Conservation (phyloP, 1,284 basidiomycete genomes). For the Wolfiporia cocos region DNA sequence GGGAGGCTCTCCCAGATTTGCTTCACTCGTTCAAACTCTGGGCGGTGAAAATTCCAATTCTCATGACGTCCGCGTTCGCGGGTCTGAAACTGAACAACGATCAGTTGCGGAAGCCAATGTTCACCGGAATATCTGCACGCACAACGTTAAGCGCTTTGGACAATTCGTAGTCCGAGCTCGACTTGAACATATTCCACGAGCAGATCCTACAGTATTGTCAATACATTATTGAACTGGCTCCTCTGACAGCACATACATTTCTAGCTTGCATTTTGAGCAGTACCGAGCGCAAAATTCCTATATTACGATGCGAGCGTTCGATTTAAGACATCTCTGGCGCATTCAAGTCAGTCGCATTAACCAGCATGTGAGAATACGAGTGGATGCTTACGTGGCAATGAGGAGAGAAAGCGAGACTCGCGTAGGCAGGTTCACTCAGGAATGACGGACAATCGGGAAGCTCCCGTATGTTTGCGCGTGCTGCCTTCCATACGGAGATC, state of each 20-base stretch:
- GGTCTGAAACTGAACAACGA: no score
- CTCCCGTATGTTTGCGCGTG: conserved; percentile 9
- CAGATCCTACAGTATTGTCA: neutral
- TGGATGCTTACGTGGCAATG: conserved; percentile 23
- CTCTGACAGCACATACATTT: neutral
- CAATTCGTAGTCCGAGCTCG: neutral
- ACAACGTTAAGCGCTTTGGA: neutral
- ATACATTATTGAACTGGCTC: neutral
- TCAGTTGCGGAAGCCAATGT: no score
- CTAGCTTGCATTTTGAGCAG: conserved; percentile 3
- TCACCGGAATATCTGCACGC: neutral
- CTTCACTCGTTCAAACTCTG: no score
- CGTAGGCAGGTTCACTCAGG: conserved; percentile 25
- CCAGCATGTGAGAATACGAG: neutral
- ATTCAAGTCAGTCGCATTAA: neutral
- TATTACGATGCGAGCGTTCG: neutral
- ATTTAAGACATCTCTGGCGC: conserved; percentile 1
- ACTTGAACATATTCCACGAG: neutral
- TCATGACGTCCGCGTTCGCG: no score
- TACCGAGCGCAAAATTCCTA: conserved; percentile 5
- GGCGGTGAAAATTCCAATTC: no score
- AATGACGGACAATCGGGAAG: conserved; percentile 28
- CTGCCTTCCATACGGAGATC: conserved; percentile 37
- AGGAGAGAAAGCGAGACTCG: conserved; percentile 20
- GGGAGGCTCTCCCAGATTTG: no score